Percentiles rank a stretch among this genome's conserved stretches.
Evolutionary conservation across 1,284 basidiomycete species (phyloP).

Genomic region (Calocybe gambosa): DNA sequence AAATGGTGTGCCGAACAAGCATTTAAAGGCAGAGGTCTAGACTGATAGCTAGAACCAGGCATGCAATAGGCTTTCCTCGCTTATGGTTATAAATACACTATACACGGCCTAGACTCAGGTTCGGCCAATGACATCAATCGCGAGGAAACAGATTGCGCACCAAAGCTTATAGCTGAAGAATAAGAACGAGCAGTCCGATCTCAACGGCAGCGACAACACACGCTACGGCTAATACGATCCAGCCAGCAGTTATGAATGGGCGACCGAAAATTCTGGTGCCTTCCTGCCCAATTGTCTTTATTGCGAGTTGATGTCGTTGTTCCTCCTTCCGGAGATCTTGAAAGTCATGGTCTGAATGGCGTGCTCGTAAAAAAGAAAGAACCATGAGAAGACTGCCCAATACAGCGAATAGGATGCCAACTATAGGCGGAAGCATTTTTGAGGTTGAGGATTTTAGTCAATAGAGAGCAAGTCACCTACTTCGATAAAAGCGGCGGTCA

Average conservation of each 20-base stretch:
- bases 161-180: constrained; percentile 31
- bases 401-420: constrained; percentile 67
- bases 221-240: constrained; percentile 61
- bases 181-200: constrained; percentile 56
- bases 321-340: constrained; percentile 47
- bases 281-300: constrained; percentile 54
- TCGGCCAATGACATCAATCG: neutral
- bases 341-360: constrained; percentile 68
- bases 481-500: constrained; percentile 60
- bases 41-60: neutral
- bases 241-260: constrained; percentile 77
- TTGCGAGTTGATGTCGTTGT: constrained; percentile 19
- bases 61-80: no score
- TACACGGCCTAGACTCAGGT: neutral
- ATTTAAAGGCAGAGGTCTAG: neutral
- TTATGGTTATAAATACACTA: no score
- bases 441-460: neutral
- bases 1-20: neutral
- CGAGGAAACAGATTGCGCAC: no score
- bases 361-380: constrained; percentile 53
- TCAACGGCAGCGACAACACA: constrained; percentile 60
- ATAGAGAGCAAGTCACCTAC: constrained; percentile 33
- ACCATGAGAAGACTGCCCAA: constrained; percentile 57
- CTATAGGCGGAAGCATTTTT: constrained; percentile 27
- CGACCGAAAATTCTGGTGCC: constrained; percentile 59